Evolutionary conservation across 2,329 filamentous ascomycete species (phyloP), one percentile per base, ranked within the genome.

Genomic region (Cladosporium sp.): DNA sequence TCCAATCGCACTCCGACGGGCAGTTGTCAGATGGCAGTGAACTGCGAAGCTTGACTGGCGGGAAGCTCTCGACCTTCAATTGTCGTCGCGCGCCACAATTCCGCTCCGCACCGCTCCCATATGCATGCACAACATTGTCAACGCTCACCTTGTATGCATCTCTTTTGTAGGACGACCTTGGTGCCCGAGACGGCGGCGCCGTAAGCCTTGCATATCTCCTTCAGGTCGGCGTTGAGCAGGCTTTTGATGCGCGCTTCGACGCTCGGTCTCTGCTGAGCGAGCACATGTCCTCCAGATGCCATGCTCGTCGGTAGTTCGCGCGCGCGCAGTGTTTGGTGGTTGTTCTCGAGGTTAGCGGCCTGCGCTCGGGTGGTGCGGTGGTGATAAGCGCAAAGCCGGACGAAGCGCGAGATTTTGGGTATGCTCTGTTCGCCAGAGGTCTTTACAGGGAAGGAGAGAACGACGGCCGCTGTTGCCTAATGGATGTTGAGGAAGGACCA

Each of bases 81-180:
- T 28, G 23, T n/a, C 14, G 25, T 56, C 51, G 56, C 58, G 43
- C 58, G 49, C 60, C 60, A 53, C 32, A 39, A 21, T 25, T 32
- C 49, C 60, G 60, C 49, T 56, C 60, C 60, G 49, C 49, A 54
- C 58, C 54, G 66, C 67, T 26, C 46, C 60, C 53, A 46, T 46
- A 13, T 3, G 10, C 58, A 53, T 49, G 4, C 58, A 53, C 49
- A 65, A 57, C 54, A 30, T 30, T 28, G 48, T 13, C 34, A n/a
- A 25, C 34, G 69, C 74, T 74, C 70, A 98, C 95, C 86, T 66
- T 86, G 82, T 68, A 90, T 86, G 67, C 97, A 91, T 72, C 94
- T 89, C 66, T 82, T 81, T 79, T 97, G 93, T 66, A 98, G 82
- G 49, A 91, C 86, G 36, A 88, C 87, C 82, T 99, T 99, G 73